phyloP scores from a whole-genome alignment of 257 asterid species.

The Solanum peruvianum region DNA sequence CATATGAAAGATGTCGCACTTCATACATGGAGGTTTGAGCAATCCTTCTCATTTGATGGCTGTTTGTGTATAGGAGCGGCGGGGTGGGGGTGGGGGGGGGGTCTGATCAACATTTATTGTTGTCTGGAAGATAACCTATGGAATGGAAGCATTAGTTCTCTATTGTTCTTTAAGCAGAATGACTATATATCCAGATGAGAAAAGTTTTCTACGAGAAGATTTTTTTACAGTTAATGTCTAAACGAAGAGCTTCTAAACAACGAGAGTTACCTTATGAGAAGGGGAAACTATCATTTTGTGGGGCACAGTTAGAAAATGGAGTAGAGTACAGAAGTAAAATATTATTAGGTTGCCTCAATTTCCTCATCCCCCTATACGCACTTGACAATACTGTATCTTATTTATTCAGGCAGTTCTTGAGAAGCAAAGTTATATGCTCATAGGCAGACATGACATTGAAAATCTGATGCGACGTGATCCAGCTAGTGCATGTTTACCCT shows the following conservation, averaged over 20 bases:
- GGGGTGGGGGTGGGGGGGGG: neutral
- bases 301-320: neutral
- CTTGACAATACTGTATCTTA: neutral
- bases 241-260: neutral
- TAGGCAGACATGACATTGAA: slow-evolving; percentile 93
- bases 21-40: slow-evolving; percentile 87
- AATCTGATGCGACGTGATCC: slow-evolving; percentile 84
- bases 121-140: neutral
- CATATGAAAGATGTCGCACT: slow-evolving; percentile 98
- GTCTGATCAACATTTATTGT: neutral
- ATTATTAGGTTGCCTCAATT: neutral
- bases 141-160: neutral
- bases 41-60: slow-evolving; percentile 1
- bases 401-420: slow-evolving; percentile 91
- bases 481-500: slow-evolving; percentile 66
- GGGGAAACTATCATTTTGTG: neutral
- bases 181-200: neutral
- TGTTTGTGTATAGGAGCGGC: neutral
- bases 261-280: neutral
- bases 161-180: neutral
- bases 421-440: slow-evolving; percentile 98
- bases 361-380: neutral
- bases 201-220: neutral
- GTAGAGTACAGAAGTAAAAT: neutral
- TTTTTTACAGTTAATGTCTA: neutral